These are phyloP conservation scores for Penicillium sp. DNA, from an alignment of 2,329 filamentous ascomycete genomes.

Conservation along the genomic window DNA sequence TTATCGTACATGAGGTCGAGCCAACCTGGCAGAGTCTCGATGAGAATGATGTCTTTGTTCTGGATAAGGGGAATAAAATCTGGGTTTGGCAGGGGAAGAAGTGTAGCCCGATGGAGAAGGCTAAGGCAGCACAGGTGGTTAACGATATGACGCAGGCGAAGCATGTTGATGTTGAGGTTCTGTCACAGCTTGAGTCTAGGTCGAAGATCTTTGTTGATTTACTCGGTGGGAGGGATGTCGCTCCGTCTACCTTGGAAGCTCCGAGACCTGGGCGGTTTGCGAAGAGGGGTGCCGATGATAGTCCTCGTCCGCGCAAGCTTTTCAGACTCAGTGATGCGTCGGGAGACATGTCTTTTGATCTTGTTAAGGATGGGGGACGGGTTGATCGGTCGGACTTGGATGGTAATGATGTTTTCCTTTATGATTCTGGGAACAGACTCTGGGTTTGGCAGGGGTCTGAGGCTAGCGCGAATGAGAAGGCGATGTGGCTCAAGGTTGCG, in stretches of 20 bases:
- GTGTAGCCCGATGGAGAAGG: slow-evolving; percentile 68
- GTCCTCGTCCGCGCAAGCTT: slow-evolving; percentile 45
- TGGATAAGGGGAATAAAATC: slow-evolving; percentile 63
- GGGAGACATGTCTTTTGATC: slow-evolving; percentile 56
- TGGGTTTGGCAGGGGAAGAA: slow-evolving; percentile 68
- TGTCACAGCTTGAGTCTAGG: slow-evolving; percentile 56
- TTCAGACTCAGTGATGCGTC: slow-evolving; percentile 64
- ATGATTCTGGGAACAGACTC: slow-evolving; percentile 56
- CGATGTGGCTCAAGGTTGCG: slow-evolving; percentile 51
- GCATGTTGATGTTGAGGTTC: slow-evolving; percentile 62
- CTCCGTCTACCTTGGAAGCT: slow-evolving; percentile 43
- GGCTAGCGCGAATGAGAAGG: slow-evolving; percentile 59
- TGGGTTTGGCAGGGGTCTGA: slow-evolving; percentile 66
- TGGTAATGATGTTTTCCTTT: slow-evolving; percentile 62
- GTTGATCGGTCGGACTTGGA: slow-evolving; percentile 58
- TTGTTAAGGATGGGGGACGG: slow-evolving; percentile 55
- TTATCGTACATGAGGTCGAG: slow-evolving; percentile 64
- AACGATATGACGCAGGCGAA: slow-evolving; percentile 58
- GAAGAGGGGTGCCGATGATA: slow-evolving; percentile 19
- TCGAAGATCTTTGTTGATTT: slow-evolving; percentile 56
- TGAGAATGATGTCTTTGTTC: slow-evolving; percentile 64
- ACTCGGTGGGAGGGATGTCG: slow-evolving; percentile 50
- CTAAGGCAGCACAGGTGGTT: slow-evolving; percentile 65
- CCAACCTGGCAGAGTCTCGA: slow-evolving; percentile 62
- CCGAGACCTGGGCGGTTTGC: slow-evolving; percentile 35